Evolutionary conservation across 352 stramenopile species (phyloP).

Genomic region (Pythium phragmiticola): DNA sequence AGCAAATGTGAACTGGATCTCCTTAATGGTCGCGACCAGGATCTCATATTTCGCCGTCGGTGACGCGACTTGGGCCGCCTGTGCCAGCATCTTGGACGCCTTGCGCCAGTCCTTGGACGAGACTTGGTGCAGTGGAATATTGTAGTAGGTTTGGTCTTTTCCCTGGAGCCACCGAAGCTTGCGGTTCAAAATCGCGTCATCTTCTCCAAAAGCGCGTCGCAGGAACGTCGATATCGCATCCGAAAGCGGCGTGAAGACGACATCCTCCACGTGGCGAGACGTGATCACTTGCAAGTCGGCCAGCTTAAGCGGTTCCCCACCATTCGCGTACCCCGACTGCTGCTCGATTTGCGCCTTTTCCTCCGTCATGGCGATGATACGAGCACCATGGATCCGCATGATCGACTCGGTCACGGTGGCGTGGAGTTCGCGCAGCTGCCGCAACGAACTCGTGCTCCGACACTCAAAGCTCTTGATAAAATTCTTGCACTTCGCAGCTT

Average conservation of each 20-base stretch:
- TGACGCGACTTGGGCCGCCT: slow-evolving; percentile 48
- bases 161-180: slow-evolving; percentile 88
- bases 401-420: slow-evolving; percentile 56
- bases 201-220: slow-evolving; percentile 64
- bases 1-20: slow-evolving; percentile 74
- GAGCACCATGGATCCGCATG: slow-evolving; percentile 55
- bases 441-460: slow-evolving; percentile 39
- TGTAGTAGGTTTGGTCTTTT: slow-evolving; percentile 90
- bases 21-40: slow-evolving; percentile 63
- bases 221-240: slow-evolving; percentile 57
- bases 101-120: slow-evolving; percentile 86
- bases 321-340: slow-evolving; percentile 18
- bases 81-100: slow-evolving; percentile 64
- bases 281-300: slow-evolving; percentile 57
- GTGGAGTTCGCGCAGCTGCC: slow-evolving; percentile 67
- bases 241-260: slow-evolving; percentile 68
- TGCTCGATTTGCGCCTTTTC: slow-evolving; percentile 35
- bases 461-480: slow-evolving; percentile 67
- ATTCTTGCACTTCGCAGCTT: slow-evolving; percentile 63
- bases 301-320: slow-evolving; percentile 39
- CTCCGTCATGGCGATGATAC: slow-evolving; percentile 61
- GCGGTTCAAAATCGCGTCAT: slow-evolving; percentile 76
- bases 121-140: slow-evolving; percentile 79
- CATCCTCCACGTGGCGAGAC: slow-evolving; percentile 81
- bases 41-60: slow-evolving; percentile 82